phyloP scores from a whole-genome alignment of 306 rosid genomes.

The Adenanthera pavonina region DNA sequence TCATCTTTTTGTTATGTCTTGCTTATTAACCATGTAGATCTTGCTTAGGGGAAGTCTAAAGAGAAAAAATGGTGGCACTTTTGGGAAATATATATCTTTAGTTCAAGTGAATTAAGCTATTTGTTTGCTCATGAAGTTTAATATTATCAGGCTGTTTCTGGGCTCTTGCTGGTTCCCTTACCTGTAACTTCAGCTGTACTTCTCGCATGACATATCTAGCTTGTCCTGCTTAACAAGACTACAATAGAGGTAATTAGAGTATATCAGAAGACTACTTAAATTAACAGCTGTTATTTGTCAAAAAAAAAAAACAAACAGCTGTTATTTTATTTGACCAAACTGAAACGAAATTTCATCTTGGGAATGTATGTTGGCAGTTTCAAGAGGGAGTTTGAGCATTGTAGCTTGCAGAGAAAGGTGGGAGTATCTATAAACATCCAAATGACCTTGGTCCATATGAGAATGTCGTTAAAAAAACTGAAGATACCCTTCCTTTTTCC shows the following conservation, averaged over 20 bases:
- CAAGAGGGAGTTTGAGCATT: slow-evolving; percentile 93
- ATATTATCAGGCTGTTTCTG: slow-evolving; percentile 70
- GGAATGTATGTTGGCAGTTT: slow-evolving; percentile 60
- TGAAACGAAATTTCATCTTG: slow-evolving; percentile 22
- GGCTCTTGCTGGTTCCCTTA: slow-evolving; percentile 73
- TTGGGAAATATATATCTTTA: slow-evolving; percentile 38
- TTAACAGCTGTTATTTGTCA: neutral
- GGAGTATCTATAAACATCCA: slow-evolving; percentile 81
- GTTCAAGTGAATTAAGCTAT: slow-evolving; percentile 4
- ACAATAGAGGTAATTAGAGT: slow-evolving; percentile 74
- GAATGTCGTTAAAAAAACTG: slow-evolving; percentile 66
- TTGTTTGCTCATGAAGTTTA: slow-evolving; percentile 43
- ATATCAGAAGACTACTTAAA: slow-evolving; percentile 9
- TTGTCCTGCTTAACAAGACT: slow-evolving; percentile 84
- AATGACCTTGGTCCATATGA: slow-evolving; percentile 80
- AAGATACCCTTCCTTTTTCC: slow-evolving; percentile 36
- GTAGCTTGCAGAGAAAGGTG: slow-evolving; percentile 96
- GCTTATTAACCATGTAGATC: slow-evolving; percentile 53
- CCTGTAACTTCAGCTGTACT: slow-evolving; percentile 71
- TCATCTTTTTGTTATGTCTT: too few species aligned
- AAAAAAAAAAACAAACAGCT: too few species aligned
- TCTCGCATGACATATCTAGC: slow-evolving; percentile 86
- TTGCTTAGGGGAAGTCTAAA: slow-evolving; percentile 81
- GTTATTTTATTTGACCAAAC: slow-evolving; percentile 21
- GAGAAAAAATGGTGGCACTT: slow-evolving; percentile 60